These are phyloP conservation scores for Rhododendron molle DNA, from an alignment of 148 eudicot species.

Conservation along the genomic window DNA sequence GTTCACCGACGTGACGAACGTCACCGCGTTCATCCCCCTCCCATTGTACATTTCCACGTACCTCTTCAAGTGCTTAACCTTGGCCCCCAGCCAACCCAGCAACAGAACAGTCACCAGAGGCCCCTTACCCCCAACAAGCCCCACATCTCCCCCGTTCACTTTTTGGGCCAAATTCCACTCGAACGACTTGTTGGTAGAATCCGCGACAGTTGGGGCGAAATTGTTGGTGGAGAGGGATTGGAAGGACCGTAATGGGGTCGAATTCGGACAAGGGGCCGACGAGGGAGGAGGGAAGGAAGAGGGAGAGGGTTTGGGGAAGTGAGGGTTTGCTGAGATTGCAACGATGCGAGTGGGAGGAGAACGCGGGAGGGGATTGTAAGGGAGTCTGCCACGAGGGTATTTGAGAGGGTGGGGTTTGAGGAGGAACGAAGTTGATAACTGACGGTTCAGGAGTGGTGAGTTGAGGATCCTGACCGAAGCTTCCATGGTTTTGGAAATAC, in stretches of 20 bases:
- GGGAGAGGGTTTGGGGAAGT: not conserved
- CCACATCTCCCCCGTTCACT: not conserved
- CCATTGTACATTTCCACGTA: constrained; percentile 64
- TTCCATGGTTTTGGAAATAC: constrained; percentile 14
- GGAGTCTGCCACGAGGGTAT: not conserved
- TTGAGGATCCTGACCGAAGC: constrained; percentile 17
- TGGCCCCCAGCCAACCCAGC: constrained; percentile 85
- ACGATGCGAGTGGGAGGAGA: not conserved
- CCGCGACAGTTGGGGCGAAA: not conserved
- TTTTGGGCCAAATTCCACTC: constrained; percentile 16
- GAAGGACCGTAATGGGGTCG: not conserved
- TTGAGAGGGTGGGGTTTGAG: not conserved
- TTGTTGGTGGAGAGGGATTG: not conserved
- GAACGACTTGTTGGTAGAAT: not conserved
- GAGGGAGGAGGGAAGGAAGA: not conserved
- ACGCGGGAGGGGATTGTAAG: not conserved
- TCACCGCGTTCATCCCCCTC: constrained; percentile 55
- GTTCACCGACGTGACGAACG: constrained; percentile 62
- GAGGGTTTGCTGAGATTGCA: not conserved
- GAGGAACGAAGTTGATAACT: not conserved
- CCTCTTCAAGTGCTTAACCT: constrained; percentile 59
- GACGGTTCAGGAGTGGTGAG: too few species aligned
- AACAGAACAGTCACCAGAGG: constrained; percentile 61
- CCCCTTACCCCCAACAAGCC: constrained; percentile 11
- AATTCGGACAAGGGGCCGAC: not conserved